Percentiles rank a stretch among this genome's conserved stretches.
Evolutionary conservation across 140 eudicot genomes (phyloP).

Genomic region (Cichorium intybus): DNA sequence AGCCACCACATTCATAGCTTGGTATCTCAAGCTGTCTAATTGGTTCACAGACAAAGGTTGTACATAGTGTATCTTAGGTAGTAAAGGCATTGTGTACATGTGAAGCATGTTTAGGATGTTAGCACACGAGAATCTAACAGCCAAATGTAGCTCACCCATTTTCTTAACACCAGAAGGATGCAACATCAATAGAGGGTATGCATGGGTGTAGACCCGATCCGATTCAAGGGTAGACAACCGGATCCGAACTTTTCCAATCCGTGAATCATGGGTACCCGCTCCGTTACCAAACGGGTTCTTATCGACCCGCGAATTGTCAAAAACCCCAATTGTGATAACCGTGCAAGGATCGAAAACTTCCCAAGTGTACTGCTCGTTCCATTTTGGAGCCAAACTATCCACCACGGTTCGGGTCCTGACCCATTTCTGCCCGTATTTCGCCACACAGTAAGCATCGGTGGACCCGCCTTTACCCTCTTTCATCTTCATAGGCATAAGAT

Average conservation of each 20-base stretch:
- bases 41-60: slow-evolving; percentile 82
- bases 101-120: slow-evolving; percentile 82
- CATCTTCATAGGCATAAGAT: slow-evolving; percentile 85
- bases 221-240: slow-evolving; percentile 77
- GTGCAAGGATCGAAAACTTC: slow-evolving; percentile 98
- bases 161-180: slow-evolving; percentile 94
- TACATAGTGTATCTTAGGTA: slow-evolving; percentile 90
- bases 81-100: slow-evolving; percentile 83
- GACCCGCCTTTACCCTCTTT: slow-evolving; percentile 91
- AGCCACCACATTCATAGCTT: slow-evolving; percentile 84
- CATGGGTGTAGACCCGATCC: slow-evolving; percentile 79
- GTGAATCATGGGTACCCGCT: slow-evolving; percentile 51
- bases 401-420: slow-evolving; percentile 85
- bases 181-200: slow-evolving; percentile 78
- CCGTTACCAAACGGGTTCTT: slow-evolving; percentile 37
- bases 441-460: slow-evolving; percentile 82
- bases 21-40: slow-evolving; percentile 79
- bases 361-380: slow-evolving; percentile 99
- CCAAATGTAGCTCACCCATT: slow-evolving; percentile 97
- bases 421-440: slow-evolving; percentile 92
- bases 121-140: slow-evolving; percentile 84
- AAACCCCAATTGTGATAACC: slow-evolving; percentile 82
- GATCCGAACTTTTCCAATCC: slow-evolving; percentile 81
- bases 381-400: slow-evolving; percentile 70
- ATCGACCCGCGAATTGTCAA: slow-evolving; percentile 80